Base-by-base conservation (phyloP, 306 rosid genomes). In the Cicer judaicum region DNA sequence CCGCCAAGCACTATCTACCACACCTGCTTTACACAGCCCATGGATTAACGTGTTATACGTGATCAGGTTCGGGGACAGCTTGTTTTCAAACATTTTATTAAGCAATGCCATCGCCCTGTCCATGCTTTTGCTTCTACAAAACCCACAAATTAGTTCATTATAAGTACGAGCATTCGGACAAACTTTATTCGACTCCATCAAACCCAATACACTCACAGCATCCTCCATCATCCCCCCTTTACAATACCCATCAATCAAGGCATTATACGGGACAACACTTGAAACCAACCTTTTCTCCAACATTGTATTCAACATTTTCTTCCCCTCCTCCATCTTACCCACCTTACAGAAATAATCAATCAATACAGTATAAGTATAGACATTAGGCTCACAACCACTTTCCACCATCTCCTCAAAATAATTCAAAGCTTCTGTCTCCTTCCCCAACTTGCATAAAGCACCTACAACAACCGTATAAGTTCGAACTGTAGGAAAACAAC, bases 31-130 rank as follows among this genome's bases (percentile, higher is more conserved):
- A 74, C 93, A 89, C 84, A 90, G 85, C 81, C 95, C 98, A 54
- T 85, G 78, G 52, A 93, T 93, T 70, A 93, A 79, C 5, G 92
- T 73, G 53, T 90, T 93, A 75, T 90, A 93, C 7, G 98, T 90
- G 52, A 87, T 43, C 18, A 69, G 77, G 80, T 80, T 36, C 2
- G 98, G 98, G 0, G 73, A 81, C 56, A 90, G 77, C 82, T 86
- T 90, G 38, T 57, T 76, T 54, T 86, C 87, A 59, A 82, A 69
- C 94, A 92, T 92, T 77, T 81, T 85, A 78, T 82, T 63, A 44
- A 88, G 87, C 78, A 90, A 47, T 1, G 87, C 80, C 98, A 90
- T 92, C 48, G 96, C 98, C 78, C 87, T 89, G 75, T 92, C 91
- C 76, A 90, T 80, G 63, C 91, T 83, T 78, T 87, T 87, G 2